These are phyloP conservation scores for Calonectria crousiana DNA, from an alignment of 2,329 filamentous ascomycete genomes.

Conservation along the genomic window DNA sequence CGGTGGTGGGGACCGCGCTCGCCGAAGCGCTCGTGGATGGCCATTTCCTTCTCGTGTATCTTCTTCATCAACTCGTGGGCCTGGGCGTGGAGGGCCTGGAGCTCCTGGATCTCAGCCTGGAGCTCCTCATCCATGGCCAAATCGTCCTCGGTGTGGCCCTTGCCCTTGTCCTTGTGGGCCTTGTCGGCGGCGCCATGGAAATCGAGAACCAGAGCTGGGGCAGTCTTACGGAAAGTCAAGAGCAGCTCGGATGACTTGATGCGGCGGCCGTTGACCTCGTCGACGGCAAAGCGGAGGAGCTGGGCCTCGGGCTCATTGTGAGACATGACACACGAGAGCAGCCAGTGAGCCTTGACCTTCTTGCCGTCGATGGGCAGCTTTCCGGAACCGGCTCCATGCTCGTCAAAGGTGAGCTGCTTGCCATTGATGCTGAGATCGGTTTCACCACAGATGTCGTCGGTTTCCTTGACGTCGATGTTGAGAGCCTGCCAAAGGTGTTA, in stretches of 20 bases:
- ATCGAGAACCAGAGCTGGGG: conserved; percentile 56
- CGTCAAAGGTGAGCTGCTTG: conserved; percentile 54
- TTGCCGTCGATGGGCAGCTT: conserved; percentile 54
- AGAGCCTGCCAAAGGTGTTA: conserved; percentile 48
- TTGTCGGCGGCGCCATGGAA: conserved; percentile 53
- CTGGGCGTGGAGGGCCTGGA: conserved; percentile 58
- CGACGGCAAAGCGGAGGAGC: conserved; percentile 57
- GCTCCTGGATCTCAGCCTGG: conserved; percentile 57
- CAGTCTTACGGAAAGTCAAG: conserved; percentile 60
- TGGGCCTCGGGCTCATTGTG: conserved; percentile 56
- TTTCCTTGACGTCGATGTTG: conserved; percentile 59
- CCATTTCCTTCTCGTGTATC: conserved; percentile 41
- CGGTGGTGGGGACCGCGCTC: conserved; percentile 15
- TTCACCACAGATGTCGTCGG: conserved; percentile 58
- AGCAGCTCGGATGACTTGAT: conserved; percentile 55
- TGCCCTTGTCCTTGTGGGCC: background rate
- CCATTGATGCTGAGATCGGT: conserved; percentile 62
- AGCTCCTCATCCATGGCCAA: conserved; percentile 47
- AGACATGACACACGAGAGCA: conserved; percentile 57
- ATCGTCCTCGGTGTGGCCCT: conserved; percentile 40
- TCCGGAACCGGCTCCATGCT: conserved; percentile 56
- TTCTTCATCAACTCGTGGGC: conserved; percentile 59
- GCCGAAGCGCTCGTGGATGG: conserved; percentile 46
- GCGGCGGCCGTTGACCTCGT: conserved; percentile 55
- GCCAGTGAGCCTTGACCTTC: conserved; percentile 58